These are phyloP conservation scores for Nevesoporus exiguus DNA, from an alignment of 768 basidiomycete species.

Conservation along the genomic window DNA sequence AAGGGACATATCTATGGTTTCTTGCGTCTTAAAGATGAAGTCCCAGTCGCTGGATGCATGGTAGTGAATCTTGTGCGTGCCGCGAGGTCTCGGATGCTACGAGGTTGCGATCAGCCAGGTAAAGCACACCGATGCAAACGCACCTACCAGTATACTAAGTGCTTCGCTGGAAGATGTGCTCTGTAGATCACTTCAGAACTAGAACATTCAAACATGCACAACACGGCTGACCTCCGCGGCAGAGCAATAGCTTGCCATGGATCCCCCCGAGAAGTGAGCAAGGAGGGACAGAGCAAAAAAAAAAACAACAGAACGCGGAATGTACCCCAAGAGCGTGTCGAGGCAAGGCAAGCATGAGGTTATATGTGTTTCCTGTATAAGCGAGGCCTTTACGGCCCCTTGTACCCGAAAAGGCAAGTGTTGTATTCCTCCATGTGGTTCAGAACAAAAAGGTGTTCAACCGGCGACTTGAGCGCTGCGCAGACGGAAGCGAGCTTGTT, in stretches of 20 bases:
- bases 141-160: constrained; percentile 12
- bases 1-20: constrained; percentile 61
- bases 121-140: not conserved
- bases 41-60: constrained; percentile 61
- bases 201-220: not conserved
- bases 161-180: constrained; percentile 24
- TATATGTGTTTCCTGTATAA: constrained; percentile 11
- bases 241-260: constrained; percentile 28
- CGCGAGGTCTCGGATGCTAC: constrained; percentile 35
- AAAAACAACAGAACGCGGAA: not conserved
- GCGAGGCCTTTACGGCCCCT: constrained; percentile 19
- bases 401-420: constrained; percentile 31
- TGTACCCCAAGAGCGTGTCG: constrained; percentile 7
- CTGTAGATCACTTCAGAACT: constrained; percentile 18
- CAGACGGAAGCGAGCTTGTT: constrained; percentile 1
- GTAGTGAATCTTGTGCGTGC: constrained; percentile 66
- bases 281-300: not conserved
- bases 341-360: constrained; percentile 4
- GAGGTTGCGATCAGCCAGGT: constrained; percentile 1
- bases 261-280: constrained; percentile 1
- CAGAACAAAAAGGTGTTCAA: constrained; percentile 25
- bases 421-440: constrained; percentile 26
- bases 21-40: constrained; percentile 53
- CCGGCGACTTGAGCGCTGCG: constrained; percentile 11
- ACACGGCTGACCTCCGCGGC: constrained; percentile 27